A percentile compares a stretch with the other conserved stretches of the same genome.
phyloP scores from a whole-genome alignment of 164 flowering plant species.

The Magnolia kwangsiensis region DNA sequence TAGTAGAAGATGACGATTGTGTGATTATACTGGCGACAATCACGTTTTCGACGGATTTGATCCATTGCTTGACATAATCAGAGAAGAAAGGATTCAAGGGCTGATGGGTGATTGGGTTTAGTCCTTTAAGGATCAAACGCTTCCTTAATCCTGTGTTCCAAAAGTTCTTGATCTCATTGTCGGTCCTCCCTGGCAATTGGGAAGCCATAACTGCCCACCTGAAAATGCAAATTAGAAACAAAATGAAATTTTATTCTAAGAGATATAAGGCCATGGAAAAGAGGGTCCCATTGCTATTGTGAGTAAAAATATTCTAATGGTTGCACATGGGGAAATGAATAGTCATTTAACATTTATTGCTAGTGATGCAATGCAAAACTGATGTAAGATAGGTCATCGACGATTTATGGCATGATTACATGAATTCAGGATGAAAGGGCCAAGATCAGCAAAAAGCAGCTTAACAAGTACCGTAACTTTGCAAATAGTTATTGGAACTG shows the following conservation, averaged over 20 bases:
- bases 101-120: slow-evolving; percentile 28
- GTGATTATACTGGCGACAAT: not conserved
- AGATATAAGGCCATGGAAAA: too few species aligned
- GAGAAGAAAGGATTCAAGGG: slow-evolving; percentile 3
- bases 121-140: slow-evolving; percentile 19
- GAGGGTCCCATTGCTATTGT: too few species aligned
- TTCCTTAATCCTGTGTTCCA: slow-evolving; percentile 36
- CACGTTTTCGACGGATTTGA: slow-evolving; percentile 1
- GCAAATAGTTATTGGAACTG: too few species aligned
- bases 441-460: too few species aligned
- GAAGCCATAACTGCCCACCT: slow-evolving; percentile 38
- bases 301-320: too few species aligned
- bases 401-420: not conserved
- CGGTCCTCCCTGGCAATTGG: slow-evolving; percentile 12
- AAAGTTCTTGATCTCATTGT: slow-evolving; percentile 30
- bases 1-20: not conserved
- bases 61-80: slow-evolving; percentile 2
- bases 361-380: too few species aligned
- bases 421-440: too few species aligned
- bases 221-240: not conserved
- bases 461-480: too few species aligned
- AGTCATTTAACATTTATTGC: too few species aligned
- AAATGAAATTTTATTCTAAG: too few species aligned
- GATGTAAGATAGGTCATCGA: too few species aligned
- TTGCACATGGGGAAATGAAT: too few species aligned